Evolutionary conservation across 192 early-diverging fungal genomes (phyloP).

Genomic region (Oehlia diaphana): DNA sequence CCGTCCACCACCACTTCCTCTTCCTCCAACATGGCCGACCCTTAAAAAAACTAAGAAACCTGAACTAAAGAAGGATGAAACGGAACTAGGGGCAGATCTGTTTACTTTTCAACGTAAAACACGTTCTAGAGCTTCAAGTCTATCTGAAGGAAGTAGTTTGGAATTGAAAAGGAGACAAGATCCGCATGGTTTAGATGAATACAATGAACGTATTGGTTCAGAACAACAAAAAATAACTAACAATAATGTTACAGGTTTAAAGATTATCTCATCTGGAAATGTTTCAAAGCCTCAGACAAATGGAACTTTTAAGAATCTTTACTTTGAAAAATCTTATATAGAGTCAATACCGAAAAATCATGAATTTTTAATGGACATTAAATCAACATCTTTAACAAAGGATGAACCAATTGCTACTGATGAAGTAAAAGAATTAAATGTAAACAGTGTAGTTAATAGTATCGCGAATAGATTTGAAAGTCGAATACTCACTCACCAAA

Average conservation of each 20-base stretch:
- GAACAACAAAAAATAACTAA: not conserved
- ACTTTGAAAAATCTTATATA: not conserved
- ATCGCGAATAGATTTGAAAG: too few relatives aligned
- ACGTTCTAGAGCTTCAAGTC: not conserved
- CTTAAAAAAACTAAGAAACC: constrained; percentile 8
- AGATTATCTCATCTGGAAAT: not conserved
- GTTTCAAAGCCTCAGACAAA: too few relatives aligned
- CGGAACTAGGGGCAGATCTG: not conserved
- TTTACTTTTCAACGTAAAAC: not conserved
- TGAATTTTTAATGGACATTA: not conserved
- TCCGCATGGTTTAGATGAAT: not conserved
- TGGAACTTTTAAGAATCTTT: too few relatives aligned
- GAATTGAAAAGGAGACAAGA: not conserved
- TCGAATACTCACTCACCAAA: too few relatives aligned
- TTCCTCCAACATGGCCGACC: constrained; percentile 3
- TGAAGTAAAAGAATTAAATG: not conserved
- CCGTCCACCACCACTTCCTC: constrained; percentile 21
- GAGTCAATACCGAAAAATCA: not conserved
- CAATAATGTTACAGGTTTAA: not conserved
- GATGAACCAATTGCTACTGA: too few relatives aligned
- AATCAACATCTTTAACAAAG: not conserved
- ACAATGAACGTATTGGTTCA: not conserved
- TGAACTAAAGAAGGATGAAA: not conserved
- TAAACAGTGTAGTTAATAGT: too few relatives aligned
- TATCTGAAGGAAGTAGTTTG: not conserved